phyloP scores from a whole-genome alignment of 257 asterid genomes.

The Fraxinus pennsylvanica region DNA sequence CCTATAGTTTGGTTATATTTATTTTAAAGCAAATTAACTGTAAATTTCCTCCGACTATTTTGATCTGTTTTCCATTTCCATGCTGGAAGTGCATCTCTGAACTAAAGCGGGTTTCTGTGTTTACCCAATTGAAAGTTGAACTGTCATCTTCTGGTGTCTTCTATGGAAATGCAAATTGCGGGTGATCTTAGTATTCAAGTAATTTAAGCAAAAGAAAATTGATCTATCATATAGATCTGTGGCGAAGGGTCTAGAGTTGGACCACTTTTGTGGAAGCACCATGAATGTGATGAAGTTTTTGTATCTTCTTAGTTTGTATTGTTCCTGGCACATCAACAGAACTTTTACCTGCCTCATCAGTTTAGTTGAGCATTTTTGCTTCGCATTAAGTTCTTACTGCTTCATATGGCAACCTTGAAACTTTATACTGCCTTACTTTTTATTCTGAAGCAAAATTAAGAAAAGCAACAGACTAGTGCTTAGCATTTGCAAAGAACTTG shows the following conservation, averaged over 20 bases:
- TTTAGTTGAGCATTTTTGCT: slow-evolving; percentile 7
- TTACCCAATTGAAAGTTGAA: background rate
- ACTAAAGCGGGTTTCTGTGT: slow-evolving; percentile 2
- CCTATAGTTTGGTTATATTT: background rate
- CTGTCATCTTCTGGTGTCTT: slow-evolving; percentile 5
- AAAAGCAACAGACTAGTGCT: slow-evolving; percentile 10
- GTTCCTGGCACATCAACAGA: slow-evolving; percentile 10
- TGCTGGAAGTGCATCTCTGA: slow-evolving; percentile 1
- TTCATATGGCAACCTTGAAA: slow-evolving; percentile 11
- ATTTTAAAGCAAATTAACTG: background rate
- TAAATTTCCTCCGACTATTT: background rate
- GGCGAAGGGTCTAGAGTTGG: slow-evolving; percentile 1
- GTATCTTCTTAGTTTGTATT: slow-evolving; percentile 18
- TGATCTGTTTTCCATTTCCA: background rate
- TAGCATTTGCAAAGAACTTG: slow-evolving; percentile 17
- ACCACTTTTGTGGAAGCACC: background rate
- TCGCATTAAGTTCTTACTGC: background rate
- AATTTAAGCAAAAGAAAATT: slow-evolving; percentile 10
- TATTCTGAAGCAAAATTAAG: slow-evolving; percentile 9
- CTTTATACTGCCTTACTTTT: slow-evolving; percentile 22
- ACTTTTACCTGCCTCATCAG: slow-evolving; percentile 5
- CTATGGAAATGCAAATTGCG: background rate
- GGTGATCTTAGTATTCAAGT: background rate
- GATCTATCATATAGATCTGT: background rate
- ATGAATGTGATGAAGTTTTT: background rate